Conservation (phyloP, 257 asterid genomes). For the Solanum pimpinellifolium region DNA sequence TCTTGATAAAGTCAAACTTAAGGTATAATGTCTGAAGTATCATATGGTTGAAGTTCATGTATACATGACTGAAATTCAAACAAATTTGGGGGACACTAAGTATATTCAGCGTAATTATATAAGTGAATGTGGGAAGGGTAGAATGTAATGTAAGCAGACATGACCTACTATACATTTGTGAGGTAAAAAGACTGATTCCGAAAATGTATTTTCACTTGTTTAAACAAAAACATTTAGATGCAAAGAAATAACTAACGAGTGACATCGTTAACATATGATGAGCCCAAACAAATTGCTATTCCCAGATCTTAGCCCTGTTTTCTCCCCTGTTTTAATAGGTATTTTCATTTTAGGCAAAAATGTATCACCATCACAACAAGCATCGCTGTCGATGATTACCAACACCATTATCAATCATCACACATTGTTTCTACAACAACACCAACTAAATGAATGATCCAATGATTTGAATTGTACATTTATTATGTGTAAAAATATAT, state of each 20-base stretch:
- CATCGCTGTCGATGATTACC: background rate
- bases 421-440: background rate
- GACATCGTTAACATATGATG: background rate
- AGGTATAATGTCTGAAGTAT: background rate
- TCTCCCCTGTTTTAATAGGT: constrained; percentile 14
- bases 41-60: background rate
- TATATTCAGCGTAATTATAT: background rate
- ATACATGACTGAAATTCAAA: background rate
- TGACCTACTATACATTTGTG: background rate
- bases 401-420: background rate
- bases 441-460: background rate
- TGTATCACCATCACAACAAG: background rate
- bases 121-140: background rate
- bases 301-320: constrained; percentile 29
- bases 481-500: background rate
- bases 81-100: background rate
- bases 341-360: no score
- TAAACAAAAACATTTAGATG: background rate
- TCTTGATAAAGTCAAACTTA: background rate
- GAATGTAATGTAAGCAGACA: background rate
- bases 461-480: background rate
- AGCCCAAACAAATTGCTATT: background rate
- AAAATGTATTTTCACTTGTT: background rate
- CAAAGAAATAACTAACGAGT: background rate
- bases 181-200: background rate